These are phyloP conservation scores for Stagonosporopsis rhizophila DNA, from an alignment of 2,329 filamentous ascomycete species.

Conservation along the genomic window DNA sequence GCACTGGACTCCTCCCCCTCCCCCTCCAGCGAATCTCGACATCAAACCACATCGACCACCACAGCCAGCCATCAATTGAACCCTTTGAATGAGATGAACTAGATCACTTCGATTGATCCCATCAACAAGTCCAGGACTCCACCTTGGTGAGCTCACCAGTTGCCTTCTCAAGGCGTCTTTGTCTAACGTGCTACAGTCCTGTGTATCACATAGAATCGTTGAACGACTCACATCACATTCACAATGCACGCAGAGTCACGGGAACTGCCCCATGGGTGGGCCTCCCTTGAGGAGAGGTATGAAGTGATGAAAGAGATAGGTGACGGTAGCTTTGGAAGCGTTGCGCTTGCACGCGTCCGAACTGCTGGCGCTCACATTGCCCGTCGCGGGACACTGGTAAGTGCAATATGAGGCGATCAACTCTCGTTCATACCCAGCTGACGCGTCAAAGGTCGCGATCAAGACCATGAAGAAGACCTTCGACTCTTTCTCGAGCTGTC, in stretches of 20 bases:
- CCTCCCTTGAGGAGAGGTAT: constrained; percentile 87
- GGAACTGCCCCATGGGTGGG: constrained; percentile 71
- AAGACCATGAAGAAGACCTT: constrained; percentile 99
- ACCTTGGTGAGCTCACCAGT: constrained; percentile 27
- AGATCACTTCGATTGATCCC: constrained; percentile 19
- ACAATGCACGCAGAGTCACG: constrained; percentile 78
- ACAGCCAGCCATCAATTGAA: constrained; percentile 1
- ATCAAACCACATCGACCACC: constrained; percentile 17
- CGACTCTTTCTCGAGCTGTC: constrained; percentile 85
- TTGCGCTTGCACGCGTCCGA: constrained; percentile 88
- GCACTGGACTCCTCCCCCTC: constrained; percentile 43
- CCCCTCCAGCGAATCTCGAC: constrained; percentile 31
- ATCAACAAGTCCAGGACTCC: constrained; percentile 25
- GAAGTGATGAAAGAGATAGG: constrained; percentile 98
- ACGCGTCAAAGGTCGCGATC: constrained; percentile 79
- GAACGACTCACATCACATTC: constrained; percentile 26
- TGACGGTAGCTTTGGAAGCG: constrained; percentile 97
- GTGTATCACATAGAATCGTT: constrained; percentile 16
- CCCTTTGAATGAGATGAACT: constrained; percentile 45
- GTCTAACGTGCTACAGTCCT: constrained; percentile 30
- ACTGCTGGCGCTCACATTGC: constrained; percentile 88
- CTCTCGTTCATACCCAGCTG: constrained; percentile 23
- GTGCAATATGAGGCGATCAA: constrained; percentile 49
- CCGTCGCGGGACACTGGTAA: constrained; percentile 88
- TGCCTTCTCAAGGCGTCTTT: background rate